Conservation (phyloP, 169 alveolate species). For the Eimeria acervulina region DNA sequence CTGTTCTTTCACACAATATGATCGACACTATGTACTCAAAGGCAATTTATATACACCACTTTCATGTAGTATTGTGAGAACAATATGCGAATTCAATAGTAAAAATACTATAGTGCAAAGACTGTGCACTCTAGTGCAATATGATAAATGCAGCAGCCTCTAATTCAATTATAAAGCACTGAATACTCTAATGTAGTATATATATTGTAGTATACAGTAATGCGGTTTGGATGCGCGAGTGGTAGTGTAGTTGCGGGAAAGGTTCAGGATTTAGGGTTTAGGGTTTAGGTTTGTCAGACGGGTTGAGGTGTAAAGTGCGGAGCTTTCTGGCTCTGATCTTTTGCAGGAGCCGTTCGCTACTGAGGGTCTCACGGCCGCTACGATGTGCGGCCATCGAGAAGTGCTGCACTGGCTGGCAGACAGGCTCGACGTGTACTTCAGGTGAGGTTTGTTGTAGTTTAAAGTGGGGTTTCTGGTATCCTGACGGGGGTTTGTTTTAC, state of each 20-base stretch:
- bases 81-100: too few species aligned
- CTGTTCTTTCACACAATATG: too few species aligned
- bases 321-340: not conserved
- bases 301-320: not conserved
- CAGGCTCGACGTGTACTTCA: conserved; percentile 54
- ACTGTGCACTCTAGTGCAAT: too few species aligned
- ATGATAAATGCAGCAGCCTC: too few species aligned
- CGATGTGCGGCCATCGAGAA: conserved; percentile 55
- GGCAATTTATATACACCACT: too few species aligned
- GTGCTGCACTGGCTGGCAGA: conserved; percentile 78
- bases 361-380: conserved; percentile 32
- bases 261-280: not conserved
- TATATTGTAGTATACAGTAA: not conserved
- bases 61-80: too few species aligned
- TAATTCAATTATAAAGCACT: not conserved
- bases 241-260: not conserved
- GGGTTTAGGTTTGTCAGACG: not conserved
- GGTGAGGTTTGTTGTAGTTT: conserved; percentile 10
- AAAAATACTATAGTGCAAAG: too few species aligned
- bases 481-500: too few species aligned
- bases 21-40: too few species aligned
- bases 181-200: not conserved
- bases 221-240: not conserved
- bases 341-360: conserved; percentile 62
- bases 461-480: not conserved